These are phyloP conservation scores for Solanum sparsipilum DNA, from an alignment of 257 asterid species.

Conservation along the genomic window DNA sequence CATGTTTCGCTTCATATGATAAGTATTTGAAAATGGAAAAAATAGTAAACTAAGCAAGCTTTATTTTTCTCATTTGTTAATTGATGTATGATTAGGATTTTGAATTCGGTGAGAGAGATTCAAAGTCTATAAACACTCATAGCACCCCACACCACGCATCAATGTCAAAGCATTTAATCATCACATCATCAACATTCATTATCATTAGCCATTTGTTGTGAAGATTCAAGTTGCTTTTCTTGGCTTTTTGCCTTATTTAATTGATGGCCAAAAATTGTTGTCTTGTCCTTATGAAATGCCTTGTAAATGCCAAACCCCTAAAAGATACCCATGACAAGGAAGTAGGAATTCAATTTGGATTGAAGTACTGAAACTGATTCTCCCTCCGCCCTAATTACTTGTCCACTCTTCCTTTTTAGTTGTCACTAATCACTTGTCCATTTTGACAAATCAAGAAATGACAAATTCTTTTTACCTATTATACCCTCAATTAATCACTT, in stretches of 20 bases:
- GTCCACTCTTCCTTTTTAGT: no score
- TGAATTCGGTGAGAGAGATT: background rate
- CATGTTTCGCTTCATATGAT: background rate
- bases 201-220: background rate
- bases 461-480: no score
- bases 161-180: conserved; percentile 7
- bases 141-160: background rate
- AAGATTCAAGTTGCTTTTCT: background rate
- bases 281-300: background rate
- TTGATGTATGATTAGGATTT: background rate
- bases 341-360: background rate
- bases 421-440: no score
- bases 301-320: background rate
- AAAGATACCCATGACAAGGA: background rate
- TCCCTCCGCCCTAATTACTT: background rate
- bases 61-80: background rate
- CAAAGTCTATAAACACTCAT: background rate
- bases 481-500: no score
- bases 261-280: background rate
- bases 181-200: background rate
- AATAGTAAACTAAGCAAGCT: background rate
- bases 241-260: background rate
- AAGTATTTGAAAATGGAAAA: background rate
- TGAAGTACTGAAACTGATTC: background rate
- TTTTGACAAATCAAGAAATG: no score